Evolutionary conservation across 257 asterid genomes (phyloP), one percentile per base, ranked within the genome.

Genomic region (Penstemon eatonii): DNA sequence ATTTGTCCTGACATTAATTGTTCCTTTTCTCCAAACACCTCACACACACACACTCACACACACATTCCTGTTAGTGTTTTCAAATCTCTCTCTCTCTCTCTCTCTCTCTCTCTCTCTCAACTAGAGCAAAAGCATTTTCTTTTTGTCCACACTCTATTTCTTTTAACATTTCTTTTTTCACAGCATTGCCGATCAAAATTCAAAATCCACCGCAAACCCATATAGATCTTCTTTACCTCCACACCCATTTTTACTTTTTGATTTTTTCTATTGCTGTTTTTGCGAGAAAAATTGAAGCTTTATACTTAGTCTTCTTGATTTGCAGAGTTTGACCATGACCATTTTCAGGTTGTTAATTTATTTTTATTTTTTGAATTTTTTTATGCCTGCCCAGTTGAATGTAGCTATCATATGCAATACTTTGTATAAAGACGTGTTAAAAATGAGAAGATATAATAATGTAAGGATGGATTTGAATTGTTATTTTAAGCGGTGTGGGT

Each of bases 291-390:
- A 62, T 66, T 70, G 18, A 57, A 74, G 62, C 79, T 69, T 42
- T 69, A 19, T 43, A 15, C 55, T 50, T 45, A 38, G 57, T 63
- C 64, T 65, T 60, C 66, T 55, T 15, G 66, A 19, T 56, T 25
- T 39, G 44, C 66, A 46, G 65, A 41, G 73, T 74, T 77, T 50
- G 74, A 72, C 74, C 37, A 40, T 67, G 81, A 63, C 75, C 53
- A 70, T 55, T 76, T 57, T 56, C 76, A 76, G 87, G 89, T 85
- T 60, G 75, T 83, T 70, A 68, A 52, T 41, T 57, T 54, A 54
- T 33, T 69, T 7, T 5, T 3, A n/a, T 33, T 39, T 67, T 63
- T 67, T 53, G 13, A 19, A 42, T 56, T 13, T 65, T 58, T 49
- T 42, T 56, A 4, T 70, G 62, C 41, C 45, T 70, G 50, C 49